These are phyloP conservation scores for Spiraea crenata DNA, from an alignment of 331 rosid genomes.

Conservation along the genomic window DNA sequence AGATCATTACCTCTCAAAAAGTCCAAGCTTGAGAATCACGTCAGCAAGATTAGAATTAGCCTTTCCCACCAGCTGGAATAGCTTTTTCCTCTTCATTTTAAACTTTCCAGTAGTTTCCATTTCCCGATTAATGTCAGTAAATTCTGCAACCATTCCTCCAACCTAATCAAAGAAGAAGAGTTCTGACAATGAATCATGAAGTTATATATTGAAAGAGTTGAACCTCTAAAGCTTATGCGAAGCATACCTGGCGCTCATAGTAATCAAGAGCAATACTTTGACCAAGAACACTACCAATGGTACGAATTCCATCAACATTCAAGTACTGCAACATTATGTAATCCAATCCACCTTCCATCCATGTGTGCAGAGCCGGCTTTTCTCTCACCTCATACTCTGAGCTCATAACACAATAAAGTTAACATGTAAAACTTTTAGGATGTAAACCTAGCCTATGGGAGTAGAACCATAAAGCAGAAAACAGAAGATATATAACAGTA, in stretches of 20 bases:
- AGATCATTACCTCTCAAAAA: constrained; percentile 76
- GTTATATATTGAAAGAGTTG: constrained; percentile 13
- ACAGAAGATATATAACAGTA: neutral
- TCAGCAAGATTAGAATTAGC: constrained; percentile 98
- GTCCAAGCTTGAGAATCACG: constrained; percentile 94
- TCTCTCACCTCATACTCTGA: constrained; percentile 95
- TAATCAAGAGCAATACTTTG: constrained; percentile 99
- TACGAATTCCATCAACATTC: constrained; percentile 89
- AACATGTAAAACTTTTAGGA: neutral
- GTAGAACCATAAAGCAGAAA: neutral
- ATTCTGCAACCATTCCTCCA: constrained; percentile 98
- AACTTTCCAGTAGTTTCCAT: constrained; percentile 97
- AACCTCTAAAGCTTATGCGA: constrained; percentile 11
- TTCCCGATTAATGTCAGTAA: constrained; percentile 94
- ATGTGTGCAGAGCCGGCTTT: constrained; percentile 64
- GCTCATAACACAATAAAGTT: constrained; percentile 19
- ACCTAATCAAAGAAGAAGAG: constrained; percentile 45
- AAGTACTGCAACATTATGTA: constrained; percentile 92
- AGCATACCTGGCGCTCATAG: constrained; percentile 86
- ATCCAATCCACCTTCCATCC: constrained; percentile 98
- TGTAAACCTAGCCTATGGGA: neutral
- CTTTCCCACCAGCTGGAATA: constrained; percentile 96
- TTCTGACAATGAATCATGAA: constrained; percentile 16
- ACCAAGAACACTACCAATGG: constrained; percentile 92
- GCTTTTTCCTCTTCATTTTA: constrained; percentile 92